Conservation (phyloP, 371 early-diverging fungal genomes). For the Batrachochytrium dendrobatidis region DNA sequence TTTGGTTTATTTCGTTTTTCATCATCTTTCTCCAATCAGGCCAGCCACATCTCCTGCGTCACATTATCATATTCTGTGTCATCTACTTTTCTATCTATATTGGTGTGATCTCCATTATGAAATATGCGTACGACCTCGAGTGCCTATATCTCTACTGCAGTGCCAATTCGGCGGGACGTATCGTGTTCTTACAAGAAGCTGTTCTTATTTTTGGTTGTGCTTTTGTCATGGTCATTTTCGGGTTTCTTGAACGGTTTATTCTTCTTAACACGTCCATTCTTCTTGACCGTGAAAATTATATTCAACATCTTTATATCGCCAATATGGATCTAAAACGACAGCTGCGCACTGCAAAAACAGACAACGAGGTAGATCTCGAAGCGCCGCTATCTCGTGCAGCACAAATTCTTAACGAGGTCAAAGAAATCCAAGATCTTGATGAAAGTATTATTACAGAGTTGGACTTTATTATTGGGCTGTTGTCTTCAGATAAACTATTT, state of each 20-base stretch:
- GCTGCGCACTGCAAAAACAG: slow-evolving; percentile 22
- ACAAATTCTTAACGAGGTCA: slow-evolving; percentile 33
- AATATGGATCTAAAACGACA: slow-evolving; percentile 40
- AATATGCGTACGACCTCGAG: slow-evolving; percentile 14
- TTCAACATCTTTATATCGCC: slow-evolving; percentile 26
- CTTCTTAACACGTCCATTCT: slow-evolving; percentile 31
- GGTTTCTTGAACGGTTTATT: slow-evolving; percentile 28
- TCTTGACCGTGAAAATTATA: slow-evolving; percentile 34
- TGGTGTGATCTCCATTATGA: slow-evolving; percentile 18
- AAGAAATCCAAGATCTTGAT: slow-evolving; percentile 21
- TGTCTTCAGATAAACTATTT: slow-evolving; percentile 38
- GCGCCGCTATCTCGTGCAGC: slow-evolving; percentile 37
- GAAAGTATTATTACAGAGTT: slow-evolving; percentile 17
- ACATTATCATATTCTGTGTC: slow-evolving; percentile 26
- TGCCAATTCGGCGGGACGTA: slow-evolving; percentile 13
- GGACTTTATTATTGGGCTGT: slow-evolving; percentile 28
- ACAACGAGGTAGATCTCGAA: slow-evolving; percentile 34
- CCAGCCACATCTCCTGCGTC: slow-evolving; percentile 19
- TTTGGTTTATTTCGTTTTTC: slow-evolving; percentile 39
- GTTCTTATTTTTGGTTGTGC: slow-evolving; percentile 17
- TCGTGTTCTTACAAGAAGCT: slow-evolving; percentile 18
- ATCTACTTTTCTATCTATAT: slow-evolving; percentile 16
- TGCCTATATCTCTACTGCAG: slow-evolving; percentile 25
- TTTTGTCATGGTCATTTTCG: slow-evolving; percentile 14
- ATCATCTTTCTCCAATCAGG: slow-evolving; percentile 36